Evolutionary conservation across 148 eudicot genomes (phyloP).

Genomic region (Polygonum aviculare): DNA sequence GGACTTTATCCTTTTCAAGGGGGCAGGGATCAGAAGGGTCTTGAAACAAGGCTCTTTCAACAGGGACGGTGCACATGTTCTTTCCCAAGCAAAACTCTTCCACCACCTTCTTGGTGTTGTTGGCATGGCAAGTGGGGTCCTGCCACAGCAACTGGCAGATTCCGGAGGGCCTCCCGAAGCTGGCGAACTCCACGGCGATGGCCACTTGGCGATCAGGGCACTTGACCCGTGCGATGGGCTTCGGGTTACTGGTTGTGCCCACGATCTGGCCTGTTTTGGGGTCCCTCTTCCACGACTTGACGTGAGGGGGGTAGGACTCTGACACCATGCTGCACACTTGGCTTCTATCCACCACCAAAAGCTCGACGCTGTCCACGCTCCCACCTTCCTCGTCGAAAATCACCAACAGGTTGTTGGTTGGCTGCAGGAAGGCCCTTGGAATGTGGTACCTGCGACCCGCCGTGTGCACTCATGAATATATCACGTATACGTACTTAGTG

Average conservation of each 20-base stretch:
- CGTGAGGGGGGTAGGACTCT: constrained; percentile 33
- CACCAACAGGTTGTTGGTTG: constrained; percentile 37
- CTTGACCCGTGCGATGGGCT: constrained; percentile 20
- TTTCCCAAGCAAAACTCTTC: not conserved
- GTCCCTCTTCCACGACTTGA: constrained; percentile 28
- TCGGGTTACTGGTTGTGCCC: constrained; percentile 8
- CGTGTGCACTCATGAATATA: no score
- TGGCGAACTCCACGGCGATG: constrained; percentile 31
- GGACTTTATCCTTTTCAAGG: not conserved
- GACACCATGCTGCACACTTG: constrained; percentile 41
- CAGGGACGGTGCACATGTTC: not conserved
- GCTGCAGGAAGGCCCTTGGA: constrained; percentile 47
- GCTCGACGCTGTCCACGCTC: constrained; percentile 22
- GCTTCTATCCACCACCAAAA: constrained; percentile 33
- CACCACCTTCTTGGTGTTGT: not conserved
- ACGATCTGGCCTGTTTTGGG: constrained; percentile 11
- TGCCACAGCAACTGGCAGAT: constrained; percentile 24
- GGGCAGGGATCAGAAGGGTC: not conserved
- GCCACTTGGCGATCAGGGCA: constrained; percentile 33
- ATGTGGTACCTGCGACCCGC: constrained; percentile 40
- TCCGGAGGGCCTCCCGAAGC: constrained; percentile 39
- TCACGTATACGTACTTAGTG: no score
- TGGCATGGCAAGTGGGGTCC: constrained; percentile 22
- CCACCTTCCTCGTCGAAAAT: constrained; percentile 52
- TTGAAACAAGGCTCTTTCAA: not conserved